Conservation (phyloP, 345 rosid genomes). For the Salix exigua region DNA sequence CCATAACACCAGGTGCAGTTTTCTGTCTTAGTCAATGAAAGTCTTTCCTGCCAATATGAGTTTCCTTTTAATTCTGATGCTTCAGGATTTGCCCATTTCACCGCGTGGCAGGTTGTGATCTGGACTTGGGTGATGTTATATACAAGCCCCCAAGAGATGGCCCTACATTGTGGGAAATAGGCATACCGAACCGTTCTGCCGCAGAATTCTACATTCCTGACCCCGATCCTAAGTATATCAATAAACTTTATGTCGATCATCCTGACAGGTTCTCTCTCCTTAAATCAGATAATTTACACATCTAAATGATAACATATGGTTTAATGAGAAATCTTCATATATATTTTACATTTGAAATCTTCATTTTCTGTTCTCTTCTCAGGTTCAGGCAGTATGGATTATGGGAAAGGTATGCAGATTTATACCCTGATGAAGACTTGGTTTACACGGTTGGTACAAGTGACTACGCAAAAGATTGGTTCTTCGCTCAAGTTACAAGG, state of each 20-base stretch:
- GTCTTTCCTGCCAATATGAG: neutral
- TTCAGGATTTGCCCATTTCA: neutral
- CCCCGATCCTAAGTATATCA: slow-evolving; percentile 62
- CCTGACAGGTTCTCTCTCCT: slow-evolving; percentile 54
- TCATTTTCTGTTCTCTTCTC: neutral
- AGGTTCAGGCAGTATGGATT: slow-evolving; percentile 85
- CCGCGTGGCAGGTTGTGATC: slow-evolving; percentile 42
- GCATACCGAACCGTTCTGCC: slow-evolving; percentile 78
- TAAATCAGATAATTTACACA: no score
- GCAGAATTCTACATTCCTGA: slow-evolving; percentile 77
- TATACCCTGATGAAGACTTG: slow-evolving; percentile 63
- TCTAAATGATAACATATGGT: no score
- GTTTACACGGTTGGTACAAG: slow-evolving; percentile 62
- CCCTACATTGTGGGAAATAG: slow-evolving; percentile 90
- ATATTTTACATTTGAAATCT: neutral
- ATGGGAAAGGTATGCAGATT: slow-evolving; percentile 79
- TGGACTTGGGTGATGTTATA: slow-evolving; percentile 55
- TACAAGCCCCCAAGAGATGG: slow-evolving; percentile 84
- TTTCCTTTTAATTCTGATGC: no score
- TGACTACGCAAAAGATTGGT: slow-evolving; percentile 75
- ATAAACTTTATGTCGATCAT: slow-evolving; percentile 54
- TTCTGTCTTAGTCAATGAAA: neutral
- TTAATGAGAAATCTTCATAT: no score
- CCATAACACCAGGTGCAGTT: slow-evolving; percentile 49
- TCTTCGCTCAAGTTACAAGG: slow-evolving; percentile 77